Base-by-base conservation (phyloP, 768 basidiomycete species). In the Calocybe gangraenosa region DNA sequence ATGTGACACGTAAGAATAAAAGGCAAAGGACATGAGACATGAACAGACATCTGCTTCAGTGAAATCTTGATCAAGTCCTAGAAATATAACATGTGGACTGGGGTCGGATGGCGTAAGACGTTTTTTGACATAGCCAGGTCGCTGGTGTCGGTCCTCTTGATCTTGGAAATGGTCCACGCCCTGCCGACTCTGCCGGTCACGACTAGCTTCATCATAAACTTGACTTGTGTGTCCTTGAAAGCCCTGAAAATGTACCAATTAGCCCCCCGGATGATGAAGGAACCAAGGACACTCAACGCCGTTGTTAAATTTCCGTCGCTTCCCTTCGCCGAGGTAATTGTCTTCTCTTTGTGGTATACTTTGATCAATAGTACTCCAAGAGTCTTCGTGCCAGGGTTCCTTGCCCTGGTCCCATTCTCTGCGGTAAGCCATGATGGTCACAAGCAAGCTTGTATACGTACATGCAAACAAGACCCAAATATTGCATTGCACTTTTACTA, bases 31-130 rank as follows among this genome's bases (percentile, higher is more conserved):
- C 58, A 53, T 63, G 57, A 58, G 57, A 53, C 62, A 58, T 65
- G 61, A 58, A 83, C 87, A 70, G 67, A 96, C 93, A 75, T 94
- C 92, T 57, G 86, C 82, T 74, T 96, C 93, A 43, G 85, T 86
- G 59, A 94, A 89, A 64, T 92, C 92, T 46, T 84, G 82, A 65
- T 96, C 93, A 47, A 97, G 67, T 45, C 93, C 93, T 50, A 97
- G 81, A 66, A 96, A 95, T 59, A 96, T 95, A 62, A 97, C 89
- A 69, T 97, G 92, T 36, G 84, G 81, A 61, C 87, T 91, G 37
- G 89, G 84, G 62, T 91, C 88, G 43, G 89, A 92, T 22, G 89
- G 85, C 47, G 79, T 72, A 33, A 89, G 74, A 42, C 88, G 85
- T 64, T 90, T 89, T 73, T 89, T 89, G 60, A 47, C 50, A 57